Percentiles rank a stretch among this genome's conserved stretches.
These are phyloP conservation scores for Zelopaecilomyces penicillatus DNA, from an alignment of 2,329 filamentous ascomycete genomes.

Conservation along the genomic window DNA sequence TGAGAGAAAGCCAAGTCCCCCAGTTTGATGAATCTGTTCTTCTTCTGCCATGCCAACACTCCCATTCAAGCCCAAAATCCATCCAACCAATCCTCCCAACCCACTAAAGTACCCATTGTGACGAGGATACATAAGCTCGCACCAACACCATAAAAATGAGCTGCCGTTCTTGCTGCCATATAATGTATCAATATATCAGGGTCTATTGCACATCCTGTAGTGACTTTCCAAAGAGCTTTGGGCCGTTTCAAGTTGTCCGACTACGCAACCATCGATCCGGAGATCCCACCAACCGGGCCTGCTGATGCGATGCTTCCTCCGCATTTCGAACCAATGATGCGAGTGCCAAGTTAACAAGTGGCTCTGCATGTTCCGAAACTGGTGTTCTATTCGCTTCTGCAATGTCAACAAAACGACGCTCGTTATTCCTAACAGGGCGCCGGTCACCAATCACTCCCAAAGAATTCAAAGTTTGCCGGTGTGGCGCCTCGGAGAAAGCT, in stretches of 20 bases:
- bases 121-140: too few relatives aligned
- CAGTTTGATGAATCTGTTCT: background rate
- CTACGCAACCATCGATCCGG: too few relatives aligned
- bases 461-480: constrained; percentile 17
- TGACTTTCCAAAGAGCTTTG: too few relatives aligned
- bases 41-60: background rate
- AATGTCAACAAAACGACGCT: constrained; percentile 24
- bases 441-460: constrained; percentile 32
- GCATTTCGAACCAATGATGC: constrained; percentile 16
- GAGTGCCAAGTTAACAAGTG: constrained; percentile 35
- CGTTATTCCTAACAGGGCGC: constrained; percentile 17
- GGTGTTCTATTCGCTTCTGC: constrained; percentile 30
- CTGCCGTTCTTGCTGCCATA: too few relatives aligned
- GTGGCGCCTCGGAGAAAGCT: constrained; percentile 22
- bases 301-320: too few relatives aligned
- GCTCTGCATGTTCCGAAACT: constrained; percentile 29
- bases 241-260: too few relatives aligned
- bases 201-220: too few relatives aligned
- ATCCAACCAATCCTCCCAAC: constrained; percentile 4
- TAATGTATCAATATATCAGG: too few relatives aligned
- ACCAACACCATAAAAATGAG: too few relatives aligned
- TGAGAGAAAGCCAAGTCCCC: background rate
- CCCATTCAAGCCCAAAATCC: background rate
- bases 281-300: too few relatives aligned
- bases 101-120: too few relatives aligned